Evolutionary conservation across 1,284 basidiomycete species (phyloP), one percentile per base, ranked within the genome.

Genomic region (Macrocystidia cucumis): DNA sequence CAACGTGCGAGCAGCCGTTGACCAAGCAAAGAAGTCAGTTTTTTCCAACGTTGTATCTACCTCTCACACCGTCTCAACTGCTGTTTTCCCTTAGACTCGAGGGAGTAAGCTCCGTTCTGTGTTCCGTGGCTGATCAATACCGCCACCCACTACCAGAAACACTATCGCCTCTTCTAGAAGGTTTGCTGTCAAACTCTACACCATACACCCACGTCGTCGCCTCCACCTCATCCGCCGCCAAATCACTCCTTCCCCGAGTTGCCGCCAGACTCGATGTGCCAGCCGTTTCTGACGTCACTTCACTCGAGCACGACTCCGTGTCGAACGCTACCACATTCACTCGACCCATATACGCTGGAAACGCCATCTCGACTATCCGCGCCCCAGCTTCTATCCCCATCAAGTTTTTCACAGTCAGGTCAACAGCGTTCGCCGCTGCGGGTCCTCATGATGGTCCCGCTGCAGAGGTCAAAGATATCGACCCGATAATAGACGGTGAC

Each of bases 291-390:
- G 96, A 99, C 63, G 82, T 98, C 47, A 89, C 74, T 6, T 83
- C 80, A 11, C 62, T 96, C 51, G 74, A 78, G 31, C 82, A 98
- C 50, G 83, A 96, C 51, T 19, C 38, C 14, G 44, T 46, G 25
- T 38, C 42, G 22, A 50, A 48, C 20, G 44, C 35, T 30, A 50
- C 44, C 30, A 48, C 44, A 21, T 44, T 48, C 13, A 46, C 87
- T 6, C 86, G 95, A 29, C 92, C 91, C 29, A 96, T 98, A 57
- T 99, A 99, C 54, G 96, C 96, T 33, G 96, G 96, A 33, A 98
- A 98, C 58, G 96, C 96, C 31, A 91, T 98, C 44, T 76, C 92
- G 21, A 97, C 92, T 30, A 81, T 99, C 48, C 82, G 84, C 47
- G 88, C 88, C 3, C 69, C 79, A 1, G 67, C 74, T 16, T 68